Evolutionary conservation across 306 rosid genomes (phyloP).

Genomic region (Dryas alaskensis): DNA sequence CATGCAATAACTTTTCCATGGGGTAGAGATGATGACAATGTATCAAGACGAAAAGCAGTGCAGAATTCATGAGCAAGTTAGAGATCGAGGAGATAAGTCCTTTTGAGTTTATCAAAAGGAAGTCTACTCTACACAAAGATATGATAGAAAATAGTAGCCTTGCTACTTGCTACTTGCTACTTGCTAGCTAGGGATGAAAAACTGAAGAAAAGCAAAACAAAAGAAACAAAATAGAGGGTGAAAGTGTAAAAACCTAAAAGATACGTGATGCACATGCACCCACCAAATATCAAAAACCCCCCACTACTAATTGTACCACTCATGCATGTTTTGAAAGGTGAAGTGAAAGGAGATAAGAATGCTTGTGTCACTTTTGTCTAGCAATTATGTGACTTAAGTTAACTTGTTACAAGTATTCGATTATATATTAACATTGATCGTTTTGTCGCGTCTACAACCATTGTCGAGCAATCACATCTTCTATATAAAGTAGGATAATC

Average conservation of each 20-base stretch:
- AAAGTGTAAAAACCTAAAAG: not conserved
- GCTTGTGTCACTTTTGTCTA: not conserved
- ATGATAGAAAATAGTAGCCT: not conserved
- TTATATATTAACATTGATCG: not conserved
- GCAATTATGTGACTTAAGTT: not conserved
- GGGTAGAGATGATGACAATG: slow-evolving; percentile 5
- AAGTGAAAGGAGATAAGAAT: slow-evolving; percentile 13
- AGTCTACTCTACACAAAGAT: not conserved
- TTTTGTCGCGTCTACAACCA: slow-evolving; percentile 3
- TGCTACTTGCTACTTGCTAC: too few relatives aligned
- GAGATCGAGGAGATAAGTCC: not conserved
- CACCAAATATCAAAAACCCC: not conserved
- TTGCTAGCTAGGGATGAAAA: too few relatives aligned
- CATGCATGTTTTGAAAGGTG: slow-evolving; percentile 5
- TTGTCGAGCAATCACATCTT: not conserved
- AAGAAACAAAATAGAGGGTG: not conserved
- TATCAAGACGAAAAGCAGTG: slow-evolving; percentile 35
- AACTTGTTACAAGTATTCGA: not conserved
- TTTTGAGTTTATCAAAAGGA: not conserved
- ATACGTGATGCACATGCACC: not conserved
- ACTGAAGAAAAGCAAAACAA: not conserved
- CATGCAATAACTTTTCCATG: not conserved
- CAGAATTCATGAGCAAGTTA: slow-evolving; percentile 21
- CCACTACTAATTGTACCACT: slow-evolving; percentile 14
- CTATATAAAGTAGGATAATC: too few relatives aligned